phyloP scores from a whole-genome alignment of 2,329 filamentous ascomycete species.

The Sarocladium kiliense region DNA sequence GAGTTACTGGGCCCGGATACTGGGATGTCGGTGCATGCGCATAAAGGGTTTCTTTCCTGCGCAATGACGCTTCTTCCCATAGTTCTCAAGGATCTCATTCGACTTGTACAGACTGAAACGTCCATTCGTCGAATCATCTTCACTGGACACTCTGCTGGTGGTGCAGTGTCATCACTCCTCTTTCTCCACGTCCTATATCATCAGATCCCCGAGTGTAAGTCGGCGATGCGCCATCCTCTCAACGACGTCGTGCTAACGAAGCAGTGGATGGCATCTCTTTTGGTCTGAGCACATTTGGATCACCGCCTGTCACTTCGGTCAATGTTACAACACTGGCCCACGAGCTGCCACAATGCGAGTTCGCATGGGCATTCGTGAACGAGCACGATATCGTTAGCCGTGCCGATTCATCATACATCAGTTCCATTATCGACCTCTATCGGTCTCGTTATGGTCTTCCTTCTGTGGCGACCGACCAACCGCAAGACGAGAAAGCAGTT shows the following conservation, averaged over 20 bases:
- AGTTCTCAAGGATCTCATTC: constrained; percentile 11
- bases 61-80: constrained; percentile 15
- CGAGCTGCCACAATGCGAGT: constrained; percentile 5
- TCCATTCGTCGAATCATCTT: constrained; percentile 13
- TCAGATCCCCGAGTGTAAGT: neutral
- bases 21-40: constrained; percentile 7
- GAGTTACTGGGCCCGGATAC: neutral
- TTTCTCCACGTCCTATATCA: constrained; percentile 14
- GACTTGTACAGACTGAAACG: constrained; percentile 8
- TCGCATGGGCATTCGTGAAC: constrained; percentile 15
- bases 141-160: constrained; percentile 20
- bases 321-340: constrained; percentile 11
- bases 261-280: constrained; percentile 11
- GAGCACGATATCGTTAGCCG: constrained; percentile 19
- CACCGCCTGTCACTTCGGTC: constrained; percentile 15
- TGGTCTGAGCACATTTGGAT: constrained; percentile 17
- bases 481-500: neutral
- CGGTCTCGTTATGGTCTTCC: constrained; percentile 14
- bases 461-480: neutral
- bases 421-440: constrained; percentile 17
- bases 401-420: constrained; percentile 15
- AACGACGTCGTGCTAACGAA: too few relatives aligned
- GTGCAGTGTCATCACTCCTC: constrained; percentile 16
- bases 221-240: too few relatives aligned
- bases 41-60: constrained; percentile 17